Percentiles rank a stretch among this genome's conserved stretches.
Evolutionary conservation across 805 yeast species (phyloP).

Genomic region (Ogataea chonburiensis): DNA sequence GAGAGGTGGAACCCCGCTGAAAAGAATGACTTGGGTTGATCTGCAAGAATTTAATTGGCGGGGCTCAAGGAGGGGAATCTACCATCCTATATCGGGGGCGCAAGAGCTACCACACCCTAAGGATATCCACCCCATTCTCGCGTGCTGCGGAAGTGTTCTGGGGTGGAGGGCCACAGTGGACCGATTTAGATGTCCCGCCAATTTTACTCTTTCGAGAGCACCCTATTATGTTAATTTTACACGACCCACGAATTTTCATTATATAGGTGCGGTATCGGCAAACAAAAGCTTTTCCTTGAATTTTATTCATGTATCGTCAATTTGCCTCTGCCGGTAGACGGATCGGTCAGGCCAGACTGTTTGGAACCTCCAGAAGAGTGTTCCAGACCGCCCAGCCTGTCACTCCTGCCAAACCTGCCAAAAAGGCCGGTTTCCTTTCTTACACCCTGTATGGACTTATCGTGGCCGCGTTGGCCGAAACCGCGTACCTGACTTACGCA

Average conservation of each 20-base stretch:
- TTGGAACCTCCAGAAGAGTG: conserved; percentile 4
- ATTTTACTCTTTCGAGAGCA: not conserved
- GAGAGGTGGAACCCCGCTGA: conserved; percentile 4
- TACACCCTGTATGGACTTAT: conserved; percentile 49
- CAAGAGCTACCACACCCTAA: no score
- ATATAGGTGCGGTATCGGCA: conserved; percentile 10
- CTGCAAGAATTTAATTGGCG: conserved; percentile 3
- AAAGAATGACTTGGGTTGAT: not conserved
- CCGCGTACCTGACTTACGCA: conserved; percentile 60
- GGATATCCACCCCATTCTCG: no score
- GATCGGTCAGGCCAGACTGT: conserved; percentile 3
- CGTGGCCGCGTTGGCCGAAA: conserved; percentile 46
- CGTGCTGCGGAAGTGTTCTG: no score
- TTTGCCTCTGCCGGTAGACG: conserved; percentile 6
- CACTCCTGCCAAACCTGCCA: conserved; percentile 12
- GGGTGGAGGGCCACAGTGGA: conserved; percentile 3
- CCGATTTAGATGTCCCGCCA: conserved; percentile 3
- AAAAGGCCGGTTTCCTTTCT: conserved; percentile 32
- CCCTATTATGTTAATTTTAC: conserved; percentile 2
- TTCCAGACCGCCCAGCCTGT: conserved; percentile 5
- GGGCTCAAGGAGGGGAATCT: not conserved
- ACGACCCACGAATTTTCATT: conserved; percentile 9
- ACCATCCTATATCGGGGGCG: not conserved
- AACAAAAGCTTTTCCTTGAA: conserved; percentile 2
- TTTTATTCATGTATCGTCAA: conserved; percentile 6